phyloP scores from a whole-genome alignment of 2,329 filamentous ascomycete species.

The Saccharata proteae region DNA sequence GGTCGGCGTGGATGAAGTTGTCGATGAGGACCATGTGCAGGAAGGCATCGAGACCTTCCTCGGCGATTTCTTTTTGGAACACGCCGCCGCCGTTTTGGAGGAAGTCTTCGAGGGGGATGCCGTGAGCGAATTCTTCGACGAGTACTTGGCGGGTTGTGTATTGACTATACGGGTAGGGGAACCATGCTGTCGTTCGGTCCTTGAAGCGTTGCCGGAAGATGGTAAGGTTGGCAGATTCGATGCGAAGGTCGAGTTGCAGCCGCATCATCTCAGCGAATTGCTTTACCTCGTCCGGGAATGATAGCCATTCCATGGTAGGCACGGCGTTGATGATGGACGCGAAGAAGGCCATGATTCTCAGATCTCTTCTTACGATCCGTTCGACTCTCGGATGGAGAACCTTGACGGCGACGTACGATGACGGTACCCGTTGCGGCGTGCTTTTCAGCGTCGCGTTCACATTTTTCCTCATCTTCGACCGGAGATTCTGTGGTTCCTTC shows the following conservation, averaged over 20 bases:
- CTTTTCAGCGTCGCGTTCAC: slow-evolving; percentile 81
- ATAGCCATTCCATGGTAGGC: slow-evolving; percentile 94
- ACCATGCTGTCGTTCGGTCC: slow-evolving; percentile 83
- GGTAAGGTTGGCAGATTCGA: slow-evolving; percentile 82
- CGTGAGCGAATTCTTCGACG: slow-evolving; percentile 91
- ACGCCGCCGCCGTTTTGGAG: slow-evolving; percentile 82
- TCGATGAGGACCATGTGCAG: slow-evolving; percentile 92
- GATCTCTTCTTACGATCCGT: slow-evolving; percentile 74
- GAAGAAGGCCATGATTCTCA: slow-evolving; percentile 91
- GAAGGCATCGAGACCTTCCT: slow-evolving; percentile 91
- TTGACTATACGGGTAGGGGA: slow-evolving; percentile 84
- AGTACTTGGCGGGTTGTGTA: slow-evolving; percentile 88
- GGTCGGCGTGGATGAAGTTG: slow-evolving; percentile 93
- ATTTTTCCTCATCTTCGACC: slow-evolving; percentile 62
- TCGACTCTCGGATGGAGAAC: slow-evolving; percentile 90
- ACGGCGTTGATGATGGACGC: slow-evolving; percentile 72
- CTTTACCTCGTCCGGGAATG: slow-evolving; percentile 81
- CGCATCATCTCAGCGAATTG: slow-evolving; percentile 99
- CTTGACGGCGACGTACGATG: slow-evolving; percentile 87
- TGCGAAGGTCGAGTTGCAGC: slow-evolving; percentile 87
- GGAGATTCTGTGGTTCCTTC: slow-evolving; percentile 43
- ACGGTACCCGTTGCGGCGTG: slow-evolving; percentile 73
- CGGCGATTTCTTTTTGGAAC: slow-evolving; percentile 87
- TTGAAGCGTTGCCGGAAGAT: slow-evolving; percentile 87
- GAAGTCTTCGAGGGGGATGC: slow-evolving; percentile 82